Evolutionary conservation across 73 alveolate genomes (phyloP), one percentile per base, ranked within the genome.

Genomic region (Paramecium sexaurelia): DNA sequence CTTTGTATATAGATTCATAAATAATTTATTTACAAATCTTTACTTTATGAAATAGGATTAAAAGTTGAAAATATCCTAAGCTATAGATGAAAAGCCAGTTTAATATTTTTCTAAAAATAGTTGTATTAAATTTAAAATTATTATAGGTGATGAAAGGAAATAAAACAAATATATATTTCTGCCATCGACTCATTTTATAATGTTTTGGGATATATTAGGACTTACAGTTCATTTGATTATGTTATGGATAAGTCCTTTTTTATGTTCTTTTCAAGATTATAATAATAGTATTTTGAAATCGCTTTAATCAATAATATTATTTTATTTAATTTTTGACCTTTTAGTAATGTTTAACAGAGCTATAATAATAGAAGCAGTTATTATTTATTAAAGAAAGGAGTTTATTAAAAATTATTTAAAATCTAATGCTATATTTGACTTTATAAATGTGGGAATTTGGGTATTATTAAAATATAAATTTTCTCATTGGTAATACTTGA

Each of bases 241-340:
- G 37, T 8, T 66, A 66, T 66, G 83, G 83, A 4, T 66, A 3
- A 66, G 47, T 66, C 83, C 83, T 29, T 66, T 66, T 66, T 66
- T 66, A 22, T 51, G 67, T 20, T 51, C 67, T 17, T 51, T 51
- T 11, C 33, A 51, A n/a, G 67, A 19, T 15, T 17, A 17, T 17
- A 51, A 51, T 17, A 51, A 51, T 51, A 51, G 29, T 17, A 17
- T 51, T 15, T 15, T 51, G 4, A 17, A 4, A 51, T 51, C 13
- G 6, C 27, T 51, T 19, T 51, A 51, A 29, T n/a, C 67, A n/a
- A 51, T 51, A n/a, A 51, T 51, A 51, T 51, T 51, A 17, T 51
- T 51, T 51, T 51, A 51, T 51, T n/a, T 51, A 29, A 8, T 51
- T 17, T 51, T 51, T 15, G 67, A 51, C 17, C 4, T 51, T 51